Evolutionary conservation across 371 early-diverging fungal species (phyloP), one percentile per base, ranked within the genome.

Genomic region (Mucor indicus): DNA sequence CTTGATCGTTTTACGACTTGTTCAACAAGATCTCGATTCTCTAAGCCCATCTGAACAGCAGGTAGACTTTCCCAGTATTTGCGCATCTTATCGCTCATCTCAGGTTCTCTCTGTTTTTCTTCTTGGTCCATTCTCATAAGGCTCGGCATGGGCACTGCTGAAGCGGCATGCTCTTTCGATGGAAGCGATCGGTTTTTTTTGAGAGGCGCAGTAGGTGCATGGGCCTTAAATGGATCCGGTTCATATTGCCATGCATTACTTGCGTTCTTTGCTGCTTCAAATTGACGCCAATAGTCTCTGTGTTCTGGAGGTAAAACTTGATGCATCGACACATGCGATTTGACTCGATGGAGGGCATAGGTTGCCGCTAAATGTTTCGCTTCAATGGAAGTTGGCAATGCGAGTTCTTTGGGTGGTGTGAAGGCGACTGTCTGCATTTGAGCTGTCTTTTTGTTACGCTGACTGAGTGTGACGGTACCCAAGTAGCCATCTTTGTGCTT

Each of bases 301-400:
- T 85, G 83, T 7, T 69, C 61, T 0, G 90, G 91, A 7, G 94
- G 94, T 19, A 93, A 72, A 30, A 87, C 79, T 32, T 80, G 80
- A 51, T 86, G 62, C 60, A 91, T 54, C 21, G 82, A 78, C 64
- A 84, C 83, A 40, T 88, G 80, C 2, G 88, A 88, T 38, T 77
- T 79, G 48, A 92, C 71, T 39, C 90, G 78, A 57, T 89, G 89
- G n/a, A 93, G 75, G 6, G 83, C 85, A 71, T 81, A 92, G 0
- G 94, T 93, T 0, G 91, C 90, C 0, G 84, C 88, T 41, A 82
- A 59, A 50, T 93, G 92, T 29, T 87, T 80, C 3, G 92, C 94
- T 50, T 90, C 88, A 6, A 76, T 53, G 0, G 89, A 73, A 0
- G 83, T 79, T 7, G 75, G 68, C 16, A 43, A 40, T 25, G 64